These are phyloP conservation scores for Arthrobotrys iridis DNA, from an alignment of 2,329 filamentous ascomycete species.

Conservation along the genomic window DNA sequence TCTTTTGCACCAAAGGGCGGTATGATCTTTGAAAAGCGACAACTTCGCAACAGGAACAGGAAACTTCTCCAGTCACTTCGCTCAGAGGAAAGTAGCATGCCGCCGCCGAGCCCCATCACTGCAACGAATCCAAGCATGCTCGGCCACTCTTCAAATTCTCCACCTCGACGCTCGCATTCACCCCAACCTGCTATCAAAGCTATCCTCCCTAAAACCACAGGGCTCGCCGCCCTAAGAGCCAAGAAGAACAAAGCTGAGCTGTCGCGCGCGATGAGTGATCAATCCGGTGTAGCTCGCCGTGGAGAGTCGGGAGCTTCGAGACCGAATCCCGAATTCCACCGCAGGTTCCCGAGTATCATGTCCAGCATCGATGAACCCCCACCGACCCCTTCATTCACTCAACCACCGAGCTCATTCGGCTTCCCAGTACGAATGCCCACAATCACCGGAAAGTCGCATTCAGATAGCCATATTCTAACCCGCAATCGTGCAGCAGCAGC, in stretches of 20 bases:
- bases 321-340: slow-evolving; percentile 52
- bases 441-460: slow-evolving; percentile 43
- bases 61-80: slow-evolving; percentile 42
- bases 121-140: slow-evolving; percentile 17
- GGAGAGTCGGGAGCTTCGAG: slow-evolving; percentile 22
- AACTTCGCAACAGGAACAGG: slow-evolving; percentile 46
- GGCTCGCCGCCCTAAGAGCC: slow-evolving; percentile 26
- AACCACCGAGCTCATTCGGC: slow-evolving; percentile 42
- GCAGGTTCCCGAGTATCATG: slow-evolving; percentile 51
- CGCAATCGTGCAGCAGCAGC: slow-evolving; percentile 26
- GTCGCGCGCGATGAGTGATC: slow-evolving; percentile 40
- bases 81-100: slow-evolving; percentile 44
- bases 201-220: slow-evolving; percentile 33
- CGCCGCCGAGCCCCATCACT: slow-evolving; percentile 36
- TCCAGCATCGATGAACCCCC: slow-evolving; percentile 52
- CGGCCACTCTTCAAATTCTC: slow-evolving; percentile 19
- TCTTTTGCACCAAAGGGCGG: slow-evolving; percentile 53
- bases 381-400: slow-evolving; percentile 49
- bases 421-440: slow-evolving; percentile 50
- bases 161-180: slow-evolving; percentile 41
- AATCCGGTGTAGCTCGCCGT: slow-evolving; percentile 23
- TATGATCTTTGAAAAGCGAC: slow-evolving; percentile 52
- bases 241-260: slow-evolving; percentile 51
- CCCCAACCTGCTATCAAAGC: slow-evolving; percentile 39
- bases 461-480: slow-evolving; percentile 37